Evolutionary conservation across 148 eudicot genomes (phyloP), one percentile per base, ranked within the genome.

Genomic region (Nepenthes mirabilis): DNA sequence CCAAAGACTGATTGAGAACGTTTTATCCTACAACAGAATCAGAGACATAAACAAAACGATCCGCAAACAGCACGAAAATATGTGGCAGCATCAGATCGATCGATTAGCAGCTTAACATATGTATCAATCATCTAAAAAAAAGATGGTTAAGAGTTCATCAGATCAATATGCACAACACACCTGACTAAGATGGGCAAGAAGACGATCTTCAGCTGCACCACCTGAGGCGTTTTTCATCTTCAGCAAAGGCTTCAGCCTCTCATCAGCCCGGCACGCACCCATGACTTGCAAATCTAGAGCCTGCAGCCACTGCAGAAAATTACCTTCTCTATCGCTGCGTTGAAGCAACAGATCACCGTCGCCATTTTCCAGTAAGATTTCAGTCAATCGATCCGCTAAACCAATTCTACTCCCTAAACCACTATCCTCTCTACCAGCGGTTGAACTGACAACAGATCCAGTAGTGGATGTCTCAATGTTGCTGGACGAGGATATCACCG

Each of bases 241-340:
- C 37, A 93, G 65, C 82, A 93, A 63, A 36, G 98, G 96, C 78
- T 91, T 91, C 47, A 91, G 56, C 65, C 96, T 77, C 74, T 91
- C 96, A 60, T 88, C 98, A 1, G 77, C 74, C 4, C 98, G 85
- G 52, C 98, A 93, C 43, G 96, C 98, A 33, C 98, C 98, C 71
- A 86, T 74, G 6, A 79, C 88, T 58, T 93, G 96, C 79, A 80
- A 65, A 83, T 93, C 95, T 55, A 86, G 57, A 14, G 95, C 91
- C 68, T 67, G 76, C n/a, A 93, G 68, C 87, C 87, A 93, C 73
- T 73, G 83, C 52, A 85, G 11, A 55, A 82, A 68, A 43, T 75
- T 73, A 12, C 61, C 83, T 63, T 71, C 87, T 49, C 86, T 62
- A 12, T 75, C 79, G 67, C 75, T 65, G 40, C 69, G 80, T 55